Base-by-base conservation (phyloP, 495 filamentous ascomycete species). In the Jackrogersella multiformis region DNA sequence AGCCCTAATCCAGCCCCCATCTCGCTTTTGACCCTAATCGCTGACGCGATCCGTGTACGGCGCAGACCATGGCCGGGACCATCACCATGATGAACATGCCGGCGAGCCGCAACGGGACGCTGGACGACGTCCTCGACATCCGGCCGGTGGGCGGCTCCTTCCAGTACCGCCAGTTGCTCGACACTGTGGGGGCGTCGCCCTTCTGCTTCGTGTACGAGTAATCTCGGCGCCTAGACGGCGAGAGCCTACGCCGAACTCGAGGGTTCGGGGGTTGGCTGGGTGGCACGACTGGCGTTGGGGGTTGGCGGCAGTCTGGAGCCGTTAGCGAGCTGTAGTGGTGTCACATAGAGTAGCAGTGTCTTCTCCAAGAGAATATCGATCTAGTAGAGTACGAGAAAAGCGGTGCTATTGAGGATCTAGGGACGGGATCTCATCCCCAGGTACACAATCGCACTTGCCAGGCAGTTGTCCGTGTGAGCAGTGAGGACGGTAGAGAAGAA, bases 51-150 rank as follows among this genome's bases (percentile, higher is more conserved):
- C 15, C 52, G n/a, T 13, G 4, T n/a, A n/a, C n/a, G n/a, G n/a
- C n/a, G n/a, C 36, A 77, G 71, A 74, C 74, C n/a, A 78, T 82
- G 65, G 71, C 73, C 2, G 79, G 78, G 18, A 81, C 78, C 0
- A 73, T 74, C 54, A 81, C 77, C 35, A 78, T 80, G 75, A 76
- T 73, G 64, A 75, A 76, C 60, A 69, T 62, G 54, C 75, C 75
- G 0, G 70, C 64, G 6, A 76, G 71, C 26, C 69, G 74, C 18
- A 73, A 78, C 57, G 76, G 74, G 0, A 72, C 71, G 30, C 65
- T 77, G 15, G 70, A 74, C 9, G 76, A 78, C 41, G 45, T 58
- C 0, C 53, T 77, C 7, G 70, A 77, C 39, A 70, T 77, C 38
- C 55, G 36, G 15, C 71, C 71, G 3, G 68, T 75, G n/a, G 72